These are phyloP conservation scores for Eutypella sp. DNA, from an alignment of 2,329 filamentous ascomycete genomes.

Conservation along the genomic window DNA sequence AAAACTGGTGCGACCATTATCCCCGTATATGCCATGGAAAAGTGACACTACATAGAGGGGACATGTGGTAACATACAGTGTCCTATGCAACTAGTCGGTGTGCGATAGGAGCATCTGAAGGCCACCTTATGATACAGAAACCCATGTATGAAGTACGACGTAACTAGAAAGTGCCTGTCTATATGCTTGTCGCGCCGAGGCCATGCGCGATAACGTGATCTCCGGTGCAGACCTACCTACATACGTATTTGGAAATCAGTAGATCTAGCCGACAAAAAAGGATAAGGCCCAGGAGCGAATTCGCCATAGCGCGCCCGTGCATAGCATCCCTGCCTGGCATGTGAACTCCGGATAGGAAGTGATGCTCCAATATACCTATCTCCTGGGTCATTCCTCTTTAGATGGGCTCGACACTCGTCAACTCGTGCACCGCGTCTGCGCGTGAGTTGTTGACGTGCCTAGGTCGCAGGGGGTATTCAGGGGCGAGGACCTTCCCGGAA, in stretches of 20 bases:
- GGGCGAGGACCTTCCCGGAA: not conserved
- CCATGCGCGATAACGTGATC: not conserved
- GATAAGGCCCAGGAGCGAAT: too few species aligned
- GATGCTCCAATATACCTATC: not conserved
- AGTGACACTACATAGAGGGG: not conserved
- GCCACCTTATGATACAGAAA: not conserved
- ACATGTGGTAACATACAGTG: not conserved
- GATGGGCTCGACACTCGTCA: too few species aligned
- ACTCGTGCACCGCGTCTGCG: too few species aligned
- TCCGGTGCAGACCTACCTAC: too few species aligned
- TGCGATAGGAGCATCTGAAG: not conserved
- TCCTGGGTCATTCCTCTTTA: not conserved
- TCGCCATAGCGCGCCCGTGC: too few species aligned
- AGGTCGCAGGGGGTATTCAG: not conserved
- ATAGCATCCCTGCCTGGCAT: not conserved
- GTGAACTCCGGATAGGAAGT: not conserved
- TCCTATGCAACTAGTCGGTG: too few species aligned
- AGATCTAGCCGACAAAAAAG: too few species aligned
- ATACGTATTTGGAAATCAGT: not conserved
- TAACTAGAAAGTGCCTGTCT: too few species aligned
- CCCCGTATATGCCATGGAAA: too few species aligned
- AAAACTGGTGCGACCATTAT: too few species aligned
- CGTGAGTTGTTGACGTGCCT: too few species aligned
- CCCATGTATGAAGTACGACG: not conserved
- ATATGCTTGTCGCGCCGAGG: not conserved